Evolutionary conservation across 768 basidiomycete species (phyloP), one percentile per base, ranked within the genome.

Genomic region (Lactarius sp.): DNA sequence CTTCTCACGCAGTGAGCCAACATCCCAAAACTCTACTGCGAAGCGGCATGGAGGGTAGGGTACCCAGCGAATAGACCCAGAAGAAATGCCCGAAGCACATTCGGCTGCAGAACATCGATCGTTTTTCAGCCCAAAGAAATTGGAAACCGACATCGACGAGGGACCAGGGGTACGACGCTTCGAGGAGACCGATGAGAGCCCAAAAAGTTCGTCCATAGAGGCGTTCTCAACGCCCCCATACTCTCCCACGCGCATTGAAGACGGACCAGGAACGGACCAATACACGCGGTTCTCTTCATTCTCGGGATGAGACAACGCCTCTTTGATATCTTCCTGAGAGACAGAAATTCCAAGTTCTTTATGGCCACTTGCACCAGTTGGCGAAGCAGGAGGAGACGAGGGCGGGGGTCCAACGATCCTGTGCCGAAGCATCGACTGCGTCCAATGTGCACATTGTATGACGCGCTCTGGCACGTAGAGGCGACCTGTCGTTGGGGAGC

Each of bases 11-110:
- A 97, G 79, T 39, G 79, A 75, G 64, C 90, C 87, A 20, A 93
- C 81, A 69, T 89, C 88, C 88, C 90, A 95, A 71, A 96, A 96
- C 74, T 96, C 94, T 56, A 93, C 90, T 9, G 84, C 83, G 71
- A 96, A 92, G 22, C 94, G 83, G 74, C 80, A 90, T 0, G 94
- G 94, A 51, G 88, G 85, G 70, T 85, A 83, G n/a, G 82, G 78
- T 0, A 86, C 81, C 86, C 87, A 92, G 68, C 74, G 80, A 22
- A 71, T 66, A 49, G 80, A 75, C 4, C 80, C 81, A n/a, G 73
- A 74, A 0, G 77, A 60, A 65, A 83, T 81, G 14, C 69, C 74
- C 12, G 76, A 70, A 53, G 81, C 70, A 67, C 81, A 82, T 47
- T 75, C 74, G 6, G 73, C 68, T 1, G 77, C 77, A 6, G 76